Evolutionary conservation across 768 basidiomycete species (phyloP).

Genomic region (Neoboletus magnificus): DNA sequence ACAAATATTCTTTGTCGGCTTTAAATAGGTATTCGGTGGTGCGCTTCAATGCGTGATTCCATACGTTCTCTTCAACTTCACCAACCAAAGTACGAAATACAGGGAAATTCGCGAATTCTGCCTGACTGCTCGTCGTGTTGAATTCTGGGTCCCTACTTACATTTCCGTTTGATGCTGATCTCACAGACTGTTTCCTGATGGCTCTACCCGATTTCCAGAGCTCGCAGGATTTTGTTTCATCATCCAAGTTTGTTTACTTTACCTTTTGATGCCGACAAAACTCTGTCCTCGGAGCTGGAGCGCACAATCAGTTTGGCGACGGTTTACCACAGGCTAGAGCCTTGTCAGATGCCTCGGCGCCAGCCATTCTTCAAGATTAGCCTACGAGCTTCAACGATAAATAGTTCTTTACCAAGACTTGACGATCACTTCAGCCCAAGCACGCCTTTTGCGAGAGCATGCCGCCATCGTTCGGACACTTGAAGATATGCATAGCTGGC

Average conservation of each 20-base stretch:
- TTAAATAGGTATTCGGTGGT: not conserved
- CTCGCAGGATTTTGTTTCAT: constrained; percentile 23
- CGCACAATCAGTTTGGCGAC: constrained; percentile 28
- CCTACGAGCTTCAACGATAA: constrained; percentile 10
- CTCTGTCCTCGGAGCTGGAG: constrained; percentile 31
- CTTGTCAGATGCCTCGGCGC: constrained; percentile 18
- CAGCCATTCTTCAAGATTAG: not conserved
- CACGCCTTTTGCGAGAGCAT: constrained; percentile 19
- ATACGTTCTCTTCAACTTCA: not conserved
- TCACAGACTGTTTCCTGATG: constrained; percentile 30
- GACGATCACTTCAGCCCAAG: constrained; percentile 20
- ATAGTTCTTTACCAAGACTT: constrained; percentile 1
- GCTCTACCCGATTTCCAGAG: constrained; percentile 29
- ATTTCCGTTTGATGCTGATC: constrained; percentile 24
- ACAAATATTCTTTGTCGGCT: not conserved
- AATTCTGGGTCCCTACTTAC: not conserved
- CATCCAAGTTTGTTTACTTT: constrained; percentile 31
- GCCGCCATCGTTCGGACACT: constrained; percentile 26
- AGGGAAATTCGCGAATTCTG: not conserved
- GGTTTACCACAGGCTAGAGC: constrained; percentile 30
- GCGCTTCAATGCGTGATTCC: not conserved
- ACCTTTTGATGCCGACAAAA: constrained; percentile 29
- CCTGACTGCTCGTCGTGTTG: constrained; percentile 1
- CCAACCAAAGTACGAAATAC: not conserved
- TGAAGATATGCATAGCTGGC: constrained; percentile 40